Evolutionary conservation across 306 rosid species (phyloP).

Genomic region (Fragaria vesca): DNA sequence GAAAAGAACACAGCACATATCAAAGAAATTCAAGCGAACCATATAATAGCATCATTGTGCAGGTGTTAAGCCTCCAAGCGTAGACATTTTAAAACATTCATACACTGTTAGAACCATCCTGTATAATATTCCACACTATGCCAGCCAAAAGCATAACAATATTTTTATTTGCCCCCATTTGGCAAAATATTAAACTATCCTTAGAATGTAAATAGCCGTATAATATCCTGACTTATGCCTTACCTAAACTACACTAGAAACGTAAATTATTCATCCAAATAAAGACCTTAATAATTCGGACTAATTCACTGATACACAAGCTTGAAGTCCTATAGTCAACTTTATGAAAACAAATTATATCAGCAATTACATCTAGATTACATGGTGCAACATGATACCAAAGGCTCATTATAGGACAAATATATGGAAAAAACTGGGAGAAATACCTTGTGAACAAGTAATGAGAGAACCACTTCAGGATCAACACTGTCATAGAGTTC

Average conservation of each 20-base stretch:
- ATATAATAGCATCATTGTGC: neutral
- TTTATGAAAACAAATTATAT: neutral
- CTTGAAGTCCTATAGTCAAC: neutral
- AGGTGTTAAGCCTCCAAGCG: neutral
- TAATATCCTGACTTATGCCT: neutral
- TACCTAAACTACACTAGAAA: neutral
- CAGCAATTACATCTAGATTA: neutral
- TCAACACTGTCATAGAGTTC: conserved; percentile 90
- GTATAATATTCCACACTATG: neutral
- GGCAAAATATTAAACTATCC: neutral
- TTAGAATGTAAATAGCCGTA: neutral
- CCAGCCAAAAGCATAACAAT: neutral
- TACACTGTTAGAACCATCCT: neutral
- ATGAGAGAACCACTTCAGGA: conserved; percentile 79
- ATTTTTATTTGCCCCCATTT: neutral
- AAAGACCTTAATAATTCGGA: neutral
- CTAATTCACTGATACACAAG: neutral
- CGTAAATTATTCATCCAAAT: neutral
- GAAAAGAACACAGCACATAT: neutral
- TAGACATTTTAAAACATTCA: neutral
- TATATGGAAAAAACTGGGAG: neutral
- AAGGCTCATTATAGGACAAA: neutral
- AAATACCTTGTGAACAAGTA: conserved; percentile 89
- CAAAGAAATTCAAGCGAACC: neutral
- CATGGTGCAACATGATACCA: neutral